These are phyloP conservation scores for Triticum turgidum DNA, from an alignment of 176 grass and related monocot species.

Conservation along the genomic window DNA sequence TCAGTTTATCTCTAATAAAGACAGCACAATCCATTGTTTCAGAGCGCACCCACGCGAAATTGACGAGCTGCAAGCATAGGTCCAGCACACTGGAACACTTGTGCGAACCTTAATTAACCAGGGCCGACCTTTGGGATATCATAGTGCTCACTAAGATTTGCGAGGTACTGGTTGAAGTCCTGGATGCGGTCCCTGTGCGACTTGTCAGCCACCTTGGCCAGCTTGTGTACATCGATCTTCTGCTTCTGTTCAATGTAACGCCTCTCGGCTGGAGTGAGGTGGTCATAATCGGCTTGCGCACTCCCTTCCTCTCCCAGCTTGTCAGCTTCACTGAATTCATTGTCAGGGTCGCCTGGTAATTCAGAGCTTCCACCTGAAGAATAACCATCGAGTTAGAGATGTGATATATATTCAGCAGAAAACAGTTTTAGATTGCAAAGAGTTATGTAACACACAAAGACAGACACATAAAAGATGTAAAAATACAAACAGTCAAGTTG, in stretches of 20 bases:
- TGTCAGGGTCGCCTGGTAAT: slow-evolving; percentile 36
- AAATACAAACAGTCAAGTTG: not conserved
- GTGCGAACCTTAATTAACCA: slow-evolving; percentile 45
- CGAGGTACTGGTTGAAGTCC: slow-evolving; percentile 83
- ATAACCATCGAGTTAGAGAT: not conserved
- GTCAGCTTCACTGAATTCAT: slow-evolving; percentile 41
- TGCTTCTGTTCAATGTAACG: slow-evolving; percentile 85
- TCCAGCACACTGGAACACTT: not conserved
- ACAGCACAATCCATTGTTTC: not conserved
- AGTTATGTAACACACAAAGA: not conserved
- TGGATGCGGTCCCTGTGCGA: slow-evolving; percentile 80
- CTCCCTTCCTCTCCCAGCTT: slow-evolving; percentile 54
- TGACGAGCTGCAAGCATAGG: not conserved
- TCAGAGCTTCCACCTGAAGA: slow-evolving; percentile 53
- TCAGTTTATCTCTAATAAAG: not conserved
- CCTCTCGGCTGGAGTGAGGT: slow-evolving; percentile 71
- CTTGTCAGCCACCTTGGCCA: slow-evolving; percentile 80
- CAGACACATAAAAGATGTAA: not conserved
- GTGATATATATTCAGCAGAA: not conserved
- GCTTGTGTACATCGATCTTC: slow-evolving; percentile 57
- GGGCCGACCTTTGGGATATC: slow-evolving; percentile 95
- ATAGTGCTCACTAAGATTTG: slow-evolving; percentile 94
- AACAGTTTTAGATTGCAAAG: not conserved
- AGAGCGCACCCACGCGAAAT: not conserved
- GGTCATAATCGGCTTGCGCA: slow-evolving; percentile 37